Percentiles rank a stretch among this genome's conserved stretches.
Evolutionary conservation across 2,329 filamentous ascomycete species (phyloP).

Genomic region (Aspergillus calidoustus): DNA sequence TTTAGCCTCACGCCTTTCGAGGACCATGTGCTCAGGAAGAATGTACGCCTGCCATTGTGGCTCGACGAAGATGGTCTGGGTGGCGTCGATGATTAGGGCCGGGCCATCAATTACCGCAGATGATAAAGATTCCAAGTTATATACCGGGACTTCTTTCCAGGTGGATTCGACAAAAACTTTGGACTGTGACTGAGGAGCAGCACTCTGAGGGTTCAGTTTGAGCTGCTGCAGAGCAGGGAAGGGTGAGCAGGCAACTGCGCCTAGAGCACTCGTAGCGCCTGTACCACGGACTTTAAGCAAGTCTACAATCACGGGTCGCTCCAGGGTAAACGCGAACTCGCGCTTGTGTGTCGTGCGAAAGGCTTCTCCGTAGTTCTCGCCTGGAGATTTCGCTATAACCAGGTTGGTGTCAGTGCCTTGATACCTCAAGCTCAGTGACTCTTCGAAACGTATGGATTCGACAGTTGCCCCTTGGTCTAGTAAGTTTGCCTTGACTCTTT

Average conservation of each 20-base stretch:
- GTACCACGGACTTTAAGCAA: not conserved
- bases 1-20: constrained; percentile 34
- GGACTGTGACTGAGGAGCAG: constrained; percentile 37
- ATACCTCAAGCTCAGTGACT: constrained; percentile 55
- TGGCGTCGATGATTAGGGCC: constrained; percentile 74
- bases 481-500: constrained; percentile 49
- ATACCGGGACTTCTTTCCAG: constrained; percentile 32
- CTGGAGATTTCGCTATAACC: constrained; percentile 56
- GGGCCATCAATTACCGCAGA: constrained; percentile 61
- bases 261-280: not conserved
- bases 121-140: constrained; percentile 30
- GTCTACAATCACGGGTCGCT: not conserved
- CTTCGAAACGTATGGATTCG: constrained; percentile 27
- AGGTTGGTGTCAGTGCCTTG: constrained; percentile 56
- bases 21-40: constrained; percentile 54
- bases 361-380: constrained; percentile 36
- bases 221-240: not conserved
- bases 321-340: constrained; percentile 75
- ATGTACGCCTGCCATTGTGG: constrained; percentile 76
- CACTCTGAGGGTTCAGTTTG: not conserved
- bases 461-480: constrained; percentile 35
- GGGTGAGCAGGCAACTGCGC: not conserved
- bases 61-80: constrained; percentile 86
- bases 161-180: constrained; percentile 49
- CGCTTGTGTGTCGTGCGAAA: constrained; percentile 86